Evolutionary conservation across 2,329 filamentous ascomycete genomes (phyloP).

Genomic region (Colletotrichum sansevieriae): DNA sequence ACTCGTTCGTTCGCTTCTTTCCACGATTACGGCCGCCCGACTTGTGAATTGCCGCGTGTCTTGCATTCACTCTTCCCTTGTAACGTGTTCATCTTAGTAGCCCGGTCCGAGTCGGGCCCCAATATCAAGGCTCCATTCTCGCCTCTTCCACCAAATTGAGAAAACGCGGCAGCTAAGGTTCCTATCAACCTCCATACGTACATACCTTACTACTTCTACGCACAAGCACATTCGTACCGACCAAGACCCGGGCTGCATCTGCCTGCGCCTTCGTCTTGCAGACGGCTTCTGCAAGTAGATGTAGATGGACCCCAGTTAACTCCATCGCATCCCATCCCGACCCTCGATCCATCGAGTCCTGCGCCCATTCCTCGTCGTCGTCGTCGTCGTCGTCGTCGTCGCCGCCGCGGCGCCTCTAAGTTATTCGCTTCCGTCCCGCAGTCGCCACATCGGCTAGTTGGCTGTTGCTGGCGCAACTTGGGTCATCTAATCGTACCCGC

Average conservation of each 20-base stretch:
- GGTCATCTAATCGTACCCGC: constrained; percentile 37
- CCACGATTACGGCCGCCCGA: neutral
- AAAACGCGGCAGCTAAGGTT: constrained; percentile 5
- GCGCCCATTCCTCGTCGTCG: constrained; percentile 23
- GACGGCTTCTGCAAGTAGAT: constrained; percentile 32
- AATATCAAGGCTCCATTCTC: constrained; percentile 23
- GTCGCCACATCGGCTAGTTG: constrained; percentile 33
- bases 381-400: neutral
- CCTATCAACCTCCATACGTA: constrained; percentile 20
- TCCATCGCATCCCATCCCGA: constrained; percentile 32
- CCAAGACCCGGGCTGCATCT: constrained; percentile 32
- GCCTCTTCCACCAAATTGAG: constrained; percentile 18
- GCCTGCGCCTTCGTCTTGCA: constrained; percentile 34
- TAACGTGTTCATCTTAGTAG: neutral
- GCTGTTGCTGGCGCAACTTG: constrained; percentile 34
- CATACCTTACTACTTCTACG: neutral
- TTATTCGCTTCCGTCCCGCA: constrained; percentile 31
- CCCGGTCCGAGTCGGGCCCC: constrained; percentile 26
- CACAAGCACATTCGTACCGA: constrained; percentile 6
- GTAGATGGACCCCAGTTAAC: constrained; percentile 30
- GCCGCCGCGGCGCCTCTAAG: constrained; percentile 7
- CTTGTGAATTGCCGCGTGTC: neutral
- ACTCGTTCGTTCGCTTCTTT: neutral
- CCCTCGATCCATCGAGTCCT: constrained; percentile 26
- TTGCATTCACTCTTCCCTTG: constrained; percentile 1